These are phyloP conservation scores for Hanseniaspora sp. DNA, from an alignment of 1,139 yeast species.

Conservation along the genomic window DNA sequence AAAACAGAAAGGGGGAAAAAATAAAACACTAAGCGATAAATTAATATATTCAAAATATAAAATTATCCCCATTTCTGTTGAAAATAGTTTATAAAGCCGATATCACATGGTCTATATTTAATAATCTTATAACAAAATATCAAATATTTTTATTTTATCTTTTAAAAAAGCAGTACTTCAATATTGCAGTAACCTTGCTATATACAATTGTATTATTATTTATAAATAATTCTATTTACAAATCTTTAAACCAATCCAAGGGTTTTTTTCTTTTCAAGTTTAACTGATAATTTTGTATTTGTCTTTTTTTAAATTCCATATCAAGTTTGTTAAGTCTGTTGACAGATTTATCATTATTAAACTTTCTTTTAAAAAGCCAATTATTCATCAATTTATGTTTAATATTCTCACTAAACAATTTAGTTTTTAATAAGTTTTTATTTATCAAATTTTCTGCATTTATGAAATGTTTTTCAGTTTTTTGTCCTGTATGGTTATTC, in stretches of 20 bases:
- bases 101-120: too few relatives aligned
- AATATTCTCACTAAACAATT: not conserved
- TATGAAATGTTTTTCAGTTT: conserved; percentile 20
- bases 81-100: too few relatives aligned
- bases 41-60: too few relatives aligned
- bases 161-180: too few relatives aligned
- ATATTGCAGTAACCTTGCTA: too few relatives aligned
- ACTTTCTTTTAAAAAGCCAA: conserved; percentile 3
- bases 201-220: not conserved
- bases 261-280: conserved; percentile 2
- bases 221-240: not conserved
- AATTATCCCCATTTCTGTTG: too few relatives aligned
- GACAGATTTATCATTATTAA: not conserved
- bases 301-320: conserved; percentile 4
- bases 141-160: too few relatives aligned
- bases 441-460: conserved; percentile 21
- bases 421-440: conserved; percentile 20
- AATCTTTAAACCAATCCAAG: conserved; percentile 8
- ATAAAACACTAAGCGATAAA: too few relatives aligned
- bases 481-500: conserved; percentile 24
- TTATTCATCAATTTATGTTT: not conserved
- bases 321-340: conserved; percentile 3
- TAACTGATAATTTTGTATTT: not conserved
- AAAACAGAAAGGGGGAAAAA: too few relatives aligned
- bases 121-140: too few relatives aligned